Evolutionary conservation across 352 stramenopile genomes (phyloP).

Genomic region (Thalassiosira exigua): DNA sequence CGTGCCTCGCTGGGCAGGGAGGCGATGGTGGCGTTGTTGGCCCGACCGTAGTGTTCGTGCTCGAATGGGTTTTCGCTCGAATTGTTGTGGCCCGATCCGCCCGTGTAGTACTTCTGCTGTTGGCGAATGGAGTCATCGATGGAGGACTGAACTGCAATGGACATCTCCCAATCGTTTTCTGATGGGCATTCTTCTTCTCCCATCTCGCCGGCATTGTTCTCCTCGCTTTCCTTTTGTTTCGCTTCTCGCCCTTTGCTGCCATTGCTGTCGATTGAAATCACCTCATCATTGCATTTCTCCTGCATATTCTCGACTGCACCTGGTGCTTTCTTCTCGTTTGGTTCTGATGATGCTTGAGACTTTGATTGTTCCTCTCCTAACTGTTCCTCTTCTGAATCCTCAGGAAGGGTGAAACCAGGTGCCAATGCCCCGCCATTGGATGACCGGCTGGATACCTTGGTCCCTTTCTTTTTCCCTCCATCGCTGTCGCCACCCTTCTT

Average conservation of each 20-base stretch:
- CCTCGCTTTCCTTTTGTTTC: slow-evolving; percentile 11
- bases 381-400: slow-evolving; percentile 36
- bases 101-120: slow-evolving; percentile 16
- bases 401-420: slow-evolving; percentile 61
- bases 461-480: slow-evolving; percentile 6
- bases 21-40: slow-evolving; percentile 84
- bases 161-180: slow-evolving; percentile 64
- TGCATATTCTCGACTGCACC: neutral
- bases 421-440: slow-evolving; percentile 52
- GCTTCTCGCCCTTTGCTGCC: slow-evolving; percentile 11
- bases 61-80: slow-evolving; percentile 12
- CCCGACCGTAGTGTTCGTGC: slow-evolving; percentile 13
- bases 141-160: slow-evolving; percentile 46
- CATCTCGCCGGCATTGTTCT: slow-evolving; percentile 23
- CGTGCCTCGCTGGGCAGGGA: slow-evolving; percentile 89
- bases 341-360: too few species aligned
- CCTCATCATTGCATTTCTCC: slow-evolving; percentile 19
- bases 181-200: slow-evolving; percentile 37
- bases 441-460: neutral
- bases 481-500: slow-evolving; percentile 20
- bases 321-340: neutral
- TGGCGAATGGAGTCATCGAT: slow-evolving; percentile 40
- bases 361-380: too few species aligned
- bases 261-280: slow-evolving; percentile 47
- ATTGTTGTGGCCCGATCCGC: neutral